Percentiles rank a stretch among this genome's conserved stretches.
phyloP scores from a whole-genome alignment of 1,284 basidiomycete species.

The Trametes pubescens region DNA sequence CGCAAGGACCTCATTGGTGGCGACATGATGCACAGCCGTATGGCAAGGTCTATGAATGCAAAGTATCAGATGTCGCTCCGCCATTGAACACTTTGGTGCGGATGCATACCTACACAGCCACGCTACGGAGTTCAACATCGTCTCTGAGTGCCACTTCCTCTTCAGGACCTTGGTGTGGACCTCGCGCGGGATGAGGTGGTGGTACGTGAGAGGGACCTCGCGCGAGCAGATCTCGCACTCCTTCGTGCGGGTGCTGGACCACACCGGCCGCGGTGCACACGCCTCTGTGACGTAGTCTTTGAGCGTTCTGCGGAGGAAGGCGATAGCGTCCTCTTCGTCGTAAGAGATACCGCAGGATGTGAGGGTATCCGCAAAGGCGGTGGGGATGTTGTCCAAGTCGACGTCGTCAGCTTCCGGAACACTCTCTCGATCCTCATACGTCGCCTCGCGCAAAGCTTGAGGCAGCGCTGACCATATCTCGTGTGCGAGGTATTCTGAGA shows the following conservation, averaged over 20 bases:
- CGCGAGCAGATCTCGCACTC: slow-evolving; percentile 67
- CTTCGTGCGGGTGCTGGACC: slow-evolving; percentile 57
- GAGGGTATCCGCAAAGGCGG: slow-evolving; percentile 55
- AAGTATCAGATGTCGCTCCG: background rate
- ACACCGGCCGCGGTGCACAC: slow-evolving; percentile 53
- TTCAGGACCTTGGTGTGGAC: slow-evolving; percentile 59
- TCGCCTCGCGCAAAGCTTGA: slow-evolving; percentile 43
- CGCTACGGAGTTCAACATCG: slow-evolving; percentile 61
- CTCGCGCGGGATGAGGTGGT: slow-evolving; percentile 64
- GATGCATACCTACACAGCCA: slow-evolving; percentile 59
- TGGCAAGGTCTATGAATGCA: slow-evolving; percentile 52
- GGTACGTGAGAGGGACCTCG: slow-evolving; percentile 62
- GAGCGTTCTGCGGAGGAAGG: slow-evolving; percentile 51
- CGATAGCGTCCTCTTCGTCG: slow-evolving; percentile 44
- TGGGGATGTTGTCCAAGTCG: slow-evolving; percentile 44
- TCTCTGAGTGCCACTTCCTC: slow-evolving; percentile 61
- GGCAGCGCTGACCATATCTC: slow-evolving; percentile 58
- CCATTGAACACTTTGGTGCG: too few species aligned
- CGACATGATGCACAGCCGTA: slow-evolving; percentile 57
- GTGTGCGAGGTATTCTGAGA: slow-evolving; percentile 55
- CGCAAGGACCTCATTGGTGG: slow-evolving; percentile 59
- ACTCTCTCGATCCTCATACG: slow-evolving; percentile 44
- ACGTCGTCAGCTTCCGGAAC: slow-evolving; percentile 47
- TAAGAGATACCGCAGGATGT: slow-evolving; percentile 53
- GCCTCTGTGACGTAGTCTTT: slow-evolving; percentile 52